Percentiles rank a stretch among this genome's conserved stretches.
phyloP scores from a whole-genome alignment of 257 asterid genomes.

The Misopates orontium region DNA sequence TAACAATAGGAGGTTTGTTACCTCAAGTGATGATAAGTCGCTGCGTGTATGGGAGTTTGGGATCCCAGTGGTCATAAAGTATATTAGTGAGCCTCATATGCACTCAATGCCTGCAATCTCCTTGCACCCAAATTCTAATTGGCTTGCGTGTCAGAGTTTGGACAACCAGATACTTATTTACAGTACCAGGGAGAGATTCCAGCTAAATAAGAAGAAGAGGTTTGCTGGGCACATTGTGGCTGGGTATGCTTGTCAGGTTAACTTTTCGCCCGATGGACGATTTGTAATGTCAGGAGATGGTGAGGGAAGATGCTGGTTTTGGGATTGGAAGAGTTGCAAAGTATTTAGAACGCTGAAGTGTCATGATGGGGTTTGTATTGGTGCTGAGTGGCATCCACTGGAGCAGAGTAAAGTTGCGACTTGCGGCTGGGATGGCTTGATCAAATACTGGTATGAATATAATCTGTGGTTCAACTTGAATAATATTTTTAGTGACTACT shows the following conservation, averaged over 20 bases:
- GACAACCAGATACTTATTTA: slow-evolving; percentile 97
- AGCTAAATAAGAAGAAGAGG: slow-evolving; percentile 94
- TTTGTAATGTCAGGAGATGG: slow-evolving; percentile 98
- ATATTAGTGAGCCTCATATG: slow-evolving; percentile 98
- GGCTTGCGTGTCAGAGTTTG: slow-evolving; percentile 99
- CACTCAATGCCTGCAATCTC: slow-evolving; percentile 97
- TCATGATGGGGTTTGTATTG: slow-evolving; percentile 96
- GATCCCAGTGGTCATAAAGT: slow-evolving; percentile 95
- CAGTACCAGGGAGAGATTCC: slow-evolving; percentile 92
- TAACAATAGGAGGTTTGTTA: slow-evolving; percentile 92
- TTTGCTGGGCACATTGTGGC: slow-evolving; percentile 97
- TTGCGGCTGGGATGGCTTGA: slow-evolving; percentile 99
- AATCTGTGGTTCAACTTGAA: slow-evolving; percentile 22
- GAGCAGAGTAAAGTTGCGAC: slow-evolving; percentile 99
- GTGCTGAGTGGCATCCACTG: slow-evolving; percentile 94
- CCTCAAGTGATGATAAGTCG: slow-evolving; percentile 96
- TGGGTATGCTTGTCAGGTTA: slow-evolving; percentile 98
- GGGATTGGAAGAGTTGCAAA: slow-evolving; percentile 99
- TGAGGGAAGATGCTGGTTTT: slow-evolving; percentile 97
- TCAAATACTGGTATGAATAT: slow-evolving; percentile 86
- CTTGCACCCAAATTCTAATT: slow-evolving; percentile 83
- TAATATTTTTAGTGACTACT: slow-evolving; percentile 14
- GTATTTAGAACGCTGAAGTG: slow-evolving; percentile 92
- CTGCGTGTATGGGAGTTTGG: slow-evolving; percentile 98
- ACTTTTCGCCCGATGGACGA: slow-evolving; percentile 97